A percentile compares a stretch with the other conserved stretches of the same genome.
These are phyloP conservation scores for Taxillus chinensis DNA, from an alignment of 164 flowering plant species.

Conservation along the genomic window DNA sequence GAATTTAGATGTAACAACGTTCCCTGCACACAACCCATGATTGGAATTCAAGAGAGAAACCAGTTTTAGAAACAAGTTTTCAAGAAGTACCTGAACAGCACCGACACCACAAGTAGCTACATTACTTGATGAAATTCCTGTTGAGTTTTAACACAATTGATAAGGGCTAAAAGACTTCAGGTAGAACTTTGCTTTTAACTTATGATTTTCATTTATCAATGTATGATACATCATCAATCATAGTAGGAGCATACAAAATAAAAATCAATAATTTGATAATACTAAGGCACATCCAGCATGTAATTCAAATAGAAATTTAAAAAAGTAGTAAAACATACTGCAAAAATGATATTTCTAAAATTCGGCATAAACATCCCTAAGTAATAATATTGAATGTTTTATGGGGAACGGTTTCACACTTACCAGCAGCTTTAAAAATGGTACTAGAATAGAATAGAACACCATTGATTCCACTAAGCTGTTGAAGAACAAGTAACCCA, in stretches of 20 bases:
- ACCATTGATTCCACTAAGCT: conserved; percentile 79
- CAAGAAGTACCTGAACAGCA: conserved; percentile 58
- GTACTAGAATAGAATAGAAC: conserved; percentile 79
- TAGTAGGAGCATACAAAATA: too few relatives aligned
- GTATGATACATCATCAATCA: neutral
- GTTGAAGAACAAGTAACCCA: conserved; percentile 79
- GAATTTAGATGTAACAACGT: too few relatives aligned
- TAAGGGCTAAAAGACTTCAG: conserved; percentile 1
- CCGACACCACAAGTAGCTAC: conserved; percentile 71
- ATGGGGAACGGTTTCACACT: conserved; percentile 8
- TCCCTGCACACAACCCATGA: too few relatives aligned
- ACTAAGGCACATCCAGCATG: too few relatives aligned
- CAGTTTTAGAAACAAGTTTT: conserved; percentile 1
- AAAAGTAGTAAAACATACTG: neutral
- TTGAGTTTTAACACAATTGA: conserved; percentile 10
- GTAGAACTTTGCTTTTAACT: neutral
- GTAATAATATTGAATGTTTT: neutral
- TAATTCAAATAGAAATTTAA: too few relatives aligned
- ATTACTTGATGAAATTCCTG: conserved; percentile 70
- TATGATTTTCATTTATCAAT: neutral
- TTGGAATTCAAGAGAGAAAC: neutral
- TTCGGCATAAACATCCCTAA: neutral
- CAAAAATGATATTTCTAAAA: neutral
- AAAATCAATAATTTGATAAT: too few relatives aligned
- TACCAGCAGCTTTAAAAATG: conserved; percentile 80